Evolutionary conservation across 2,329 filamentous ascomycete genomes (phyloP).

Genomic region (Beauveria pseudobassiana): DNA sequence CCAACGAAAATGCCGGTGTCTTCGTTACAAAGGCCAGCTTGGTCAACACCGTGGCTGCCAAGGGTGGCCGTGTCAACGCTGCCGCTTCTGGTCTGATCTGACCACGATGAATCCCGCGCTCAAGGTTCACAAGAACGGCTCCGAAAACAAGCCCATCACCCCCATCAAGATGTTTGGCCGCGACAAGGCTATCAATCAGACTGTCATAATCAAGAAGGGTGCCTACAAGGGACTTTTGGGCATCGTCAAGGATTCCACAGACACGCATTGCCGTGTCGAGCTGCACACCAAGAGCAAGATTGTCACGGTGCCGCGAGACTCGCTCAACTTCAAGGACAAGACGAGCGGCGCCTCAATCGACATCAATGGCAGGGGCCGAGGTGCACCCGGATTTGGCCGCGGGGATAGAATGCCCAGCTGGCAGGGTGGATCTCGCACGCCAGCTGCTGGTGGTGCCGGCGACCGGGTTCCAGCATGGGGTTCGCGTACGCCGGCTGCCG

Average conservation of each 20-base stretch:
- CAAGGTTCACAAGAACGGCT: conserved; percentile 57
- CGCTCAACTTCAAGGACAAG: conserved; percentile 79
- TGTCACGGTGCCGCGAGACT: conserved; percentile 73
- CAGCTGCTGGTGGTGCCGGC: conserved; percentile 49
- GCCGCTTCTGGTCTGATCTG: conserved; percentile 61
- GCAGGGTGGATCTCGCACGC: conserved; percentile 62
- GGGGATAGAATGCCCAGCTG: conserved; percentile 46
- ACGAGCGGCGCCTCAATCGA: conserved; percentile 73
- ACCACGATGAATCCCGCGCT: conserved; percentile 88
- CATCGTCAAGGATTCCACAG: conserved; percentile 92
- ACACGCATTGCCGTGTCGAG: conserved; percentile 79
- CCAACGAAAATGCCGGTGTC: conserved; percentile 79
- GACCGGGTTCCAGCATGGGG: conserved; percentile 75
- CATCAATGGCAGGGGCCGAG: conserved; percentile 47
- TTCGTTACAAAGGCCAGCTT: conserved; percentile 82
- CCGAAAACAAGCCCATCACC: conserved; percentile 40
- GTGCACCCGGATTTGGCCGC: conserved; percentile 38
- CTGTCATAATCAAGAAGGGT: conserved; percentile 79
- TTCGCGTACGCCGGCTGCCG: conserved; percentile 49
- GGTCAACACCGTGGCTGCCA: conserved; percentile 86
- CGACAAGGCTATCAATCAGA: conserved; percentile 83
- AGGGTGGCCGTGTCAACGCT: conserved; percentile 70
- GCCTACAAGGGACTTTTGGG: conserved; percentile 88
- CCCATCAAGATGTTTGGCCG: conserved; percentile 73
- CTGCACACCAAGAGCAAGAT: conserved; percentile 92